Evolutionary conservation across 2,329 filamentous ascomycete species (phyloP), one percentile per base, ranked within the genome.

Genomic region (Pseudopyricularia cyperi): DNA sequence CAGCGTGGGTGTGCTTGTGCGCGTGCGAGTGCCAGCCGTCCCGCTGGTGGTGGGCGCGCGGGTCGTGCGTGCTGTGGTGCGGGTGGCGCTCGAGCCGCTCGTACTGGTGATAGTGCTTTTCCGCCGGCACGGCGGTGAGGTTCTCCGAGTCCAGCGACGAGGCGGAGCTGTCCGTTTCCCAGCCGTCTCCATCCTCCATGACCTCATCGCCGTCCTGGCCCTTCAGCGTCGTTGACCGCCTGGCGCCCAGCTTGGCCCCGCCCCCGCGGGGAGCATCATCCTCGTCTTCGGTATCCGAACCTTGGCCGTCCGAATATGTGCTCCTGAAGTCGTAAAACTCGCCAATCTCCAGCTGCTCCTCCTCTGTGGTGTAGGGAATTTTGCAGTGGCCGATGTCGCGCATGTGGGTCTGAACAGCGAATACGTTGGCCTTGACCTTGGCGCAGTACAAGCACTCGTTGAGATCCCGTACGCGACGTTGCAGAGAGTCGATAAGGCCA

Each of bases 301-400:
- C 39, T 35, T 80, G 87, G 11, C 76, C 80, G 61, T 97, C 93
- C 0, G 89, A 93, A 66, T 98, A 98, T 1, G 93, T 95, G 68
- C 87, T 87, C 57, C 87, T 80, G 76, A 98, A 98, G 64, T 98
- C 93, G 68, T 98, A 98, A 67, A 88, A 96, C 57, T 97, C 88
- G 53, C 93, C 93, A 62, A 98, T 88, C 52, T 94, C 89, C 30
- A 97, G 77, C 70, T 96, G 89, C 63, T 97, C 89, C 34, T 86
- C 84, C 63, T 96, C 88, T 0, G 83, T 85, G 50, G 84, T 82
- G 66, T 91, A 98, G 0, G 89, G 90, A 59, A 98, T 94, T 78
- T 90, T 95, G 76, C 91, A 97, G 68, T 98, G 93, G 1, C 89
- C 86, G 64, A 89, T 91, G 65, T 98, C 93, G 46, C 89, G 83